Base-by-base conservation (phyloP, 2,329 filamentous ascomycete species). In the Botrytis deweyae region DNA sequence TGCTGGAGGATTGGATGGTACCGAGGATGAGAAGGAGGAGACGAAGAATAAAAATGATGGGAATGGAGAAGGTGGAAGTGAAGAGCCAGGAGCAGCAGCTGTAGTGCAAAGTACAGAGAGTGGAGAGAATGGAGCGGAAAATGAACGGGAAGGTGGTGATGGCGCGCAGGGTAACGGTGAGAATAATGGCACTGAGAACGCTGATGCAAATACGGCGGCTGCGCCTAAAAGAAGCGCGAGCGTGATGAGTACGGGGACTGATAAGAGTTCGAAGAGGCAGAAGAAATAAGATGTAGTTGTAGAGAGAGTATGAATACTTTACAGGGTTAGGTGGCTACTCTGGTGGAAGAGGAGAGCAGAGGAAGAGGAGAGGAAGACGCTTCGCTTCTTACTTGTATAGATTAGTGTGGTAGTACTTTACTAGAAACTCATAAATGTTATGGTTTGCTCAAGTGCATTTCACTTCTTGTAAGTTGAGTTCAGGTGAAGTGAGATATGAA, bases 151-250 rank as follows among this genome's bases (percentile, higher is more conserved):
- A n/a, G 25, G 8, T 9, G 33, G 49, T 77, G 82, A 63, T 82
- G 83, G 72, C 6, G 42, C 7, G 83, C 84, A 12, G 93, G 91
- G 79, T 29, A 65, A 72, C n/a, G 59, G 18, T 40, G 61, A 62
- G 18, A 22, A 22, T 1, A 33, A 40, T 44, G n/a, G 9, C 10
- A 46, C 64, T 38, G 36, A 10, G 22, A 25, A 36, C 7, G 68
- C 33, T 5, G 49, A 25, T 61, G 40, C 29, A 40, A 22, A 40
- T 38, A 12, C 38, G 22, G 36, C 42, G 7, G 46, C 16, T 33
- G 38, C 61, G n/a, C 91, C 92, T 76, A 97, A 97, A 84, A 88
- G 94, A 74, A 96, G 93, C 81, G 93, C 93, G 1, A 97, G 93
- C 81, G 93, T 94, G 46, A 82, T 97, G 71, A 95, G 93, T 81